A percentile compares a stretch with the other conserved stretches of the same genome.
Conservation (phyloP, 306 rosid species). For the Ammopiptanthus mongolicus region DNA sequence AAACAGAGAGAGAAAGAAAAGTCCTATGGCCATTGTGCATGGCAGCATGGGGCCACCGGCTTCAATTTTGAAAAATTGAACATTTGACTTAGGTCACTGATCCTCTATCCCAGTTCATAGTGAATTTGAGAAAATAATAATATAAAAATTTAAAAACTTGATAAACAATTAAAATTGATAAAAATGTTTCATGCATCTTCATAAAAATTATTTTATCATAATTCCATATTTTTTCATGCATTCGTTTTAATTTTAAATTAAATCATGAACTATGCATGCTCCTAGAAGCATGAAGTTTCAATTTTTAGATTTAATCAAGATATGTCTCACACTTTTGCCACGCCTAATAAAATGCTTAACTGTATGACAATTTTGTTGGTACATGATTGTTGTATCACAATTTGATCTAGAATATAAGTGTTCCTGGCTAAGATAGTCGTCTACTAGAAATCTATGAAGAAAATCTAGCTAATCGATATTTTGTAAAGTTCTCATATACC, state of each 20-base stretch:
- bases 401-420: not conserved
- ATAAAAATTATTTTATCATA: not conserved
- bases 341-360: not conserved
- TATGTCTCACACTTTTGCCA: not conserved
- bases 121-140: not conserved
- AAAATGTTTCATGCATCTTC: not conserved
- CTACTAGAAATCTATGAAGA: not conserved
- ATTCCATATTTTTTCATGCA: not conserved
- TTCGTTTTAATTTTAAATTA: not conserved
- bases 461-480: not conserved
- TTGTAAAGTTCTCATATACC: not conserved
- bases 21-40: too few species aligned
- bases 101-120: not conserved
- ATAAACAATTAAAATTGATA: not conserved
- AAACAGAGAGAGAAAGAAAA: too few species aligned
- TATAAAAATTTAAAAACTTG: not conserved
- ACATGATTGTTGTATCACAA: not conserved
- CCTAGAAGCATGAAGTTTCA: not conserved
- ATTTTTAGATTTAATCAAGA: not conserved
- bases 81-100: not conserved
- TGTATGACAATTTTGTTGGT: not conserved
- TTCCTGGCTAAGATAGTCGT: not conserved
- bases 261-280: not conserved
- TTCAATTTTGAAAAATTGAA: not conserved
- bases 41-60: not conserved